Conservation (phyloP, 2,329 filamentous ascomycete species). For the Ophiocordyceps camponoti-leonardi region DNA sequence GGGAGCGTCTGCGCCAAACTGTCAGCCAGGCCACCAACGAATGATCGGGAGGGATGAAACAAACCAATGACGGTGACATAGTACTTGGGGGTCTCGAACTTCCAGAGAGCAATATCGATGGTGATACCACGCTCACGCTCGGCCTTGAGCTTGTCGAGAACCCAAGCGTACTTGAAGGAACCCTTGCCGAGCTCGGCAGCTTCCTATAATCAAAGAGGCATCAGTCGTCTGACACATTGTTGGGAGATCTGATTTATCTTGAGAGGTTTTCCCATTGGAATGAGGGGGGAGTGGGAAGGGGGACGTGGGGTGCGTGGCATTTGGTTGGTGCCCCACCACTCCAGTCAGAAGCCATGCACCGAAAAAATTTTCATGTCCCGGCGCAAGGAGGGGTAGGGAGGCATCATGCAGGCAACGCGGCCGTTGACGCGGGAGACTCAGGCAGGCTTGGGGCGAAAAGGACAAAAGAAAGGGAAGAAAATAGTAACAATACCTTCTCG, state of each 20-base stretch:
- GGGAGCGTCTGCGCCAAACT: slow-evolving; percentile 57
- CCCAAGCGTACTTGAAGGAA: slow-evolving; percentile 99
- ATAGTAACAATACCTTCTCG: slow-evolving; percentile 68
- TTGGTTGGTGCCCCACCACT: slow-evolving; percentile 3
- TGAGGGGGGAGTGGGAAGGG: too few relatives aligned
- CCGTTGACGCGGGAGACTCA: background rate
- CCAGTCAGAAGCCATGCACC: background rate
- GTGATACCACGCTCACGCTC: slow-evolving; percentile 99
- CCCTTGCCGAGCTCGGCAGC: slow-evolving; percentile 98
- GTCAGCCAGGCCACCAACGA: slow-evolving; percentile 2
- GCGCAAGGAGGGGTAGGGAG: slow-evolving; percentile 1
- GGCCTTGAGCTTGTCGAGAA: slow-evolving; percentile 99
- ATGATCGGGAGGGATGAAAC: slow-evolving; percentile 12
- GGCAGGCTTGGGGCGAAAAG: background rate
- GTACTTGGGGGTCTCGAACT: slow-evolving; percentile 99
- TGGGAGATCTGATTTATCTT: background rate
- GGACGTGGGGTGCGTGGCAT: slow-evolving; percentile 1
- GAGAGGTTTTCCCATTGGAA: background rate
- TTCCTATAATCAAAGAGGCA: slow-evolving; percentile 44
- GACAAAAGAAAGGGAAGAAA: background rate
- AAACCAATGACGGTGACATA: slow-evolving; percentile 93
- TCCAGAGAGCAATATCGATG: slow-evolving; percentile 99
- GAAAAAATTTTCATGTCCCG: background rate
- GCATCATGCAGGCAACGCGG: background rate
- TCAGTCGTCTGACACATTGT: slow-evolving; percentile 2